A percentile compares a stretch with the other conserved stretches of the same genome.
phyloP scores from a whole-genome alignment of 192 early-diverging fungal species.

The Tieghemiomyces parasiticus region DNA sequence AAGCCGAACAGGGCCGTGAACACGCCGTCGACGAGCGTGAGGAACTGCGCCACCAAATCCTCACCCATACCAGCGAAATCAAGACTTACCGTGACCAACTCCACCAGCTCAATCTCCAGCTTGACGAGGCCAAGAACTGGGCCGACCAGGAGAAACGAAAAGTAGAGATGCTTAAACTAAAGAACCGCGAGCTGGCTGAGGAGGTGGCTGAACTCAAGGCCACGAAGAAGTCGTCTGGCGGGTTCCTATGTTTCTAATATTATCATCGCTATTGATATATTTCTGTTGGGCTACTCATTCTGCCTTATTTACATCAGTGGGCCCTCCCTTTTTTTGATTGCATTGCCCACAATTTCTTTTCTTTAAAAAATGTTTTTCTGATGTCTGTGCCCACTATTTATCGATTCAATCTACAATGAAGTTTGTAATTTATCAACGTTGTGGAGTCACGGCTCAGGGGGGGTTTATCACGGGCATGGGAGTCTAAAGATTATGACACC shows the following conservation, averaged over 20 bases:
- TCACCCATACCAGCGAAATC: slow-evolving; percentile 24
- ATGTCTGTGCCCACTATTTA: too few species aligned
- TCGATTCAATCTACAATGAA: too few species aligned
- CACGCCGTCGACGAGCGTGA: slow-evolving; percentile 16
- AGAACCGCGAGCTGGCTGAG: slow-evolving; percentile 25
- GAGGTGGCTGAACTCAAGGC: slow-evolving; percentile 20
- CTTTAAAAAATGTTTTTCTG: too few species aligned
- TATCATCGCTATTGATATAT: too few species aligned
- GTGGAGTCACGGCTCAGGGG: too few species aligned
- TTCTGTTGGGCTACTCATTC: too few species aligned
- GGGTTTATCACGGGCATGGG: too few species aligned
- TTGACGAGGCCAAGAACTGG: slow-evolving; percentile 20
- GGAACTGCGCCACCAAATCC: slow-evolving; percentile 21
- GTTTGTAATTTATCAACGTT: too few species aligned
- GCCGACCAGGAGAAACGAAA: slow-evolving; percentile 23
- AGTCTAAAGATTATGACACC: too few species aligned
- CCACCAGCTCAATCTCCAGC: slow-evolving; percentile 13
- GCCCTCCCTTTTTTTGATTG: too few species aligned
- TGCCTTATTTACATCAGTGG: too few species aligned
- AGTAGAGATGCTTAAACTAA: slow-evolving; percentile 25
- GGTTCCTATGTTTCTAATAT: slow-evolving; percentile 24
- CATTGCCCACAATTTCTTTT: too few species aligned
- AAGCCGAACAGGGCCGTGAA: slow-evolving; percentile 18
- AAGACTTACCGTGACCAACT: slow-evolving; percentile 16
- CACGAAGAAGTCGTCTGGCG: slow-evolving; percentile 18